A percentile compares a stretch with the other conserved stretches of the same genome.
Evolutionary conservation across 371 early-diverging fungal species (phyloP).

Genomic region (Paraphysoderma sedebokerense): DNA sequence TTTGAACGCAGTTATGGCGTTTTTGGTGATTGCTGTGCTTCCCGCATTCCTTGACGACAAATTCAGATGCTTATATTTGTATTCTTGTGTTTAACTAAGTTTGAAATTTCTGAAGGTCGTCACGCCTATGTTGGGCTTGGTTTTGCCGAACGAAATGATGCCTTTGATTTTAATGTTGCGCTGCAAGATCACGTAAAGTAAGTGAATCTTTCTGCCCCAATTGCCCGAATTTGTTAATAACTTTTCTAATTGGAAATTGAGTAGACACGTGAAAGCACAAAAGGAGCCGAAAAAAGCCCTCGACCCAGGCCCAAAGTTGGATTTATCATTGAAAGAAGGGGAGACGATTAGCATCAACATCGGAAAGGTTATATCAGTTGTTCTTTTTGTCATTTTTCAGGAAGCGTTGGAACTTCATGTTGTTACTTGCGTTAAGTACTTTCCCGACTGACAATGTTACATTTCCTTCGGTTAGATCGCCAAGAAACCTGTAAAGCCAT

Average conservation of each 20-base stretch:
- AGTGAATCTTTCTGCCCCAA: neutral
- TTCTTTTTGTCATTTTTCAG: too few relatives aligned
- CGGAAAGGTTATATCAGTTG: too few relatives aligned
- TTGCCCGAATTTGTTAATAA: neutral
- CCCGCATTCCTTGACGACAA: too few relatives aligned
- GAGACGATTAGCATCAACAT: slow-evolving; percentile 65
- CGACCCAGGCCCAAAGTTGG: slow-evolving; percentile 42
- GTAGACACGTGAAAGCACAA: slow-evolving; percentile 6
- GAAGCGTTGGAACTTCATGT: too few relatives aligned
- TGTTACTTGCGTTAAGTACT: too few relatives aligned
- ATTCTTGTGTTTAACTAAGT: too few relatives aligned
- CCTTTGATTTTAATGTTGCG: slow-evolving; percentile 87
- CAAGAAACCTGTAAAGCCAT: too few relatives aligned
- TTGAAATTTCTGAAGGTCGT: slow-evolving; percentile 47
- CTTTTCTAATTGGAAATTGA: neutral
- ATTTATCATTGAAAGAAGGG: slow-evolving; percentile 71
- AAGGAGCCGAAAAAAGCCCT: slow-evolving; percentile 22
- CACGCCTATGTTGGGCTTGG: slow-evolving; percentile 83
- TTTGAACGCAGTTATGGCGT: too few relatives aligned
- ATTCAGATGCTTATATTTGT: too few relatives aligned
- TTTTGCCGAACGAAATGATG: slow-evolving; percentile 64
- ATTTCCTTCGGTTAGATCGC: too few relatives aligned
- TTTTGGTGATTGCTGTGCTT: too few relatives aligned
- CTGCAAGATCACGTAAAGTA: slow-evolving; percentile 66
- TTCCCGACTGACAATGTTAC: too few relatives aligned